A percentile compares a stretch with the other conserved stretches of the same genome.
Evolutionary conservation across 1,284 basidiomycete species (phyloP).

Genomic region (Cutaneotrichosporon dermatis): DNA sequence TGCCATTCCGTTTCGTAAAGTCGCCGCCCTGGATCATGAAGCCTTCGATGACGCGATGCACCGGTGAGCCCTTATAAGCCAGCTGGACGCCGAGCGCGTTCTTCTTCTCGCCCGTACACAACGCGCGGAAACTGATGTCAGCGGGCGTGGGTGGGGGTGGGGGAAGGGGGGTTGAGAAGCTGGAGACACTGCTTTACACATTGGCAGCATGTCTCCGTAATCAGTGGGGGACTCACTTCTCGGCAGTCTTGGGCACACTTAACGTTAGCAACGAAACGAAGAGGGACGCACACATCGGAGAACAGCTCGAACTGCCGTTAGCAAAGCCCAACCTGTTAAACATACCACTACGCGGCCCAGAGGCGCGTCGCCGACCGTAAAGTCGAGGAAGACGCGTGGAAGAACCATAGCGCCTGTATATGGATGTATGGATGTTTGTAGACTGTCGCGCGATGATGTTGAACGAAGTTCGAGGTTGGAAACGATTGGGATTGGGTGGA

Average conservation of each 20-base stretch:
- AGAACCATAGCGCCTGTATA: constrained; percentile 15
- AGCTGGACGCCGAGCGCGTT: constrained; percentile 64
- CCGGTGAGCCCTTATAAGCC: constrained; percentile 73
- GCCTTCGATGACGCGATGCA: constrained; percentile 73
- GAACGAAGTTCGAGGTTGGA: not conserved
- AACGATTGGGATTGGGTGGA: not conserved
- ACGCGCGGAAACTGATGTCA: constrained; percentile 66
- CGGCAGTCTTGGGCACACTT: constrained; percentile 71
- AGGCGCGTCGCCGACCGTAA: constrained; percentile 57
- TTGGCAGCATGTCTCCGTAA: too few species aligned
- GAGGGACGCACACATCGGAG: constrained; percentile 50
- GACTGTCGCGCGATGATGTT: not conserved
- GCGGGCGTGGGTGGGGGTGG: not conserved
- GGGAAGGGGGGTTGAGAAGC: not conserved
- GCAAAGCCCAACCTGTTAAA: constrained; percentile 6
- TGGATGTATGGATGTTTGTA: not conserved
- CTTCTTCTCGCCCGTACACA: constrained; percentile 79
- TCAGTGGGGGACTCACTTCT: constrained; percentile 60
- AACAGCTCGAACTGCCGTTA: constrained; percentile 69
- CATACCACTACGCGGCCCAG: constrained; percentile 61
- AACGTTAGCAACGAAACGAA: constrained; percentile 30
- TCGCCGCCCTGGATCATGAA: constrained; percentile 86
- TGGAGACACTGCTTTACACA: not conserved
- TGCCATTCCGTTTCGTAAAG: constrained; percentile 55
- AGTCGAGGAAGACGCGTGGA: constrained; percentile 64